Conservation (phyloP, 2,329 filamentous ascomycete species). For the Fusarium nurragi region DNA sequence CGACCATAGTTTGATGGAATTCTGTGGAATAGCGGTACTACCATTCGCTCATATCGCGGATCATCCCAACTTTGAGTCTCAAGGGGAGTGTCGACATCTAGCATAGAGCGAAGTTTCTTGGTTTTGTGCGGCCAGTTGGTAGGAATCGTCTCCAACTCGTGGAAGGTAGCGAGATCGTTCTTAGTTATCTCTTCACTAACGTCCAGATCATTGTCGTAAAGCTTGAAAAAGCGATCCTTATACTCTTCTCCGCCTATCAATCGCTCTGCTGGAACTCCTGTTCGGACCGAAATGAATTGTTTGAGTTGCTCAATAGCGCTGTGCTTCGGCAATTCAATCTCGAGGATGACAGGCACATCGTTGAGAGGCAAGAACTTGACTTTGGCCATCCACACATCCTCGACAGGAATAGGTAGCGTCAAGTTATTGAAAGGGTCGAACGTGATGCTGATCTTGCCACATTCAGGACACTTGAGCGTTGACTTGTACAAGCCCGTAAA, state of each 20-base stretch:
- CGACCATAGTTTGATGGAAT: constrained; percentile 49
- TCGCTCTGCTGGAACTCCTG: constrained; percentile 70
- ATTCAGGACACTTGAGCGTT: constrained; percentile 89
- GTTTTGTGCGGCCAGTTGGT: constrained; percentile 77
- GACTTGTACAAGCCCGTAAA: constrained; percentile 99
- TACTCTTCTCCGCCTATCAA: constrained; percentile 87
- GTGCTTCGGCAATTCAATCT: constrained; percentile 83
- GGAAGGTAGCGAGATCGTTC: constrained; percentile 73
- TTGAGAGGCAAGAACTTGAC: constrained; percentile 82
- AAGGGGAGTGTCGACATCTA: constrained; percentile 56
- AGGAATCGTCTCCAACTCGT: constrained; percentile 80
- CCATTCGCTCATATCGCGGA: constrained; percentile 69
- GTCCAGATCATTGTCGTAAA: constrained; percentile 74
- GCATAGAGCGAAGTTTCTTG: constrained; percentile 61
- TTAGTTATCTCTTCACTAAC: constrained; percentile 77
- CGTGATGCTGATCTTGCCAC: constrained; percentile 95
- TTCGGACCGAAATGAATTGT: constrained; percentile 72
- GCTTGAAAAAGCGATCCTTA: constrained; percentile 84
- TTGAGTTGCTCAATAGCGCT: constrained; percentile 75
- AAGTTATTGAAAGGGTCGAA: constrained; percentile 98
- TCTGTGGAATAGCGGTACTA: constrained; percentile 78
- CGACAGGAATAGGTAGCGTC: constrained; percentile 88
- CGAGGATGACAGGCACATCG: constrained; percentile 74
- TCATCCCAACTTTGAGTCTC: constrained; percentile 65
- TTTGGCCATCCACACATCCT: constrained; percentile 79